Evolutionary conservation across 2,329 filamentous ascomycete species (phyloP).

Genomic region (Cordyceps sp.): DNA sequence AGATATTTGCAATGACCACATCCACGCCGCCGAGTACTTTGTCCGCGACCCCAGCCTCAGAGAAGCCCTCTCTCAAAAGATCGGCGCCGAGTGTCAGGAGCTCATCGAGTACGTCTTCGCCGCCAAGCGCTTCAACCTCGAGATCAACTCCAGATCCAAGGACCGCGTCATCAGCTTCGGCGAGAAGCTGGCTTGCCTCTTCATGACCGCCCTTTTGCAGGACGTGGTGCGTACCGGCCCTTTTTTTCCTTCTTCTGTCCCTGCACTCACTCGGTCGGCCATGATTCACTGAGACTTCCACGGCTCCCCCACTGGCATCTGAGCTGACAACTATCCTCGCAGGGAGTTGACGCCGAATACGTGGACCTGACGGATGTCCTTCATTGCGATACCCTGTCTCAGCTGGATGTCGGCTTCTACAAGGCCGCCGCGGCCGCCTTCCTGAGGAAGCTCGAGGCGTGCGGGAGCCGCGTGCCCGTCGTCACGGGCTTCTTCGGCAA

Average conservation of each 20-base stretch:
- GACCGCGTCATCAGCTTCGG: constrained; percentile 88
- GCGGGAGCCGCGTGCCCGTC: constrained; percentile 54
- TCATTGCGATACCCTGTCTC: constrained; percentile 42
- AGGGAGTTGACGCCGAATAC: constrained; percentile 73
- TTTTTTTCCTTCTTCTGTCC: not conserved
- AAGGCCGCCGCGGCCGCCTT: constrained; percentile 44
- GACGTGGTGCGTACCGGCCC: constrained; percentile 37
- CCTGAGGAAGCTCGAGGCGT: constrained; percentile 45
- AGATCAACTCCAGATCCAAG: constrained; percentile 64
- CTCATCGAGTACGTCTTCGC: constrained; percentile 58
- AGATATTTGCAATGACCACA: constrained; percentile 69
- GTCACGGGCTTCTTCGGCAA: constrained; percentile 91
- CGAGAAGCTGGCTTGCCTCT: constrained; percentile 86
- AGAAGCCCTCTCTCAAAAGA: constrained; percentile 43
- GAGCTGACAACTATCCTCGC: no score
- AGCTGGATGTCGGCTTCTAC: constrained; percentile 55
- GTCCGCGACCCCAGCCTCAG: constrained; percentile 40
- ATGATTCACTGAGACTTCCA: no score
- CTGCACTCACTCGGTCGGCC: not conserved
- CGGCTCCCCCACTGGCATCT: no score
- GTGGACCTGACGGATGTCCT: constrained; percentile 77
- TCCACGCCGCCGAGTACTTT: constrained; percentile 50
- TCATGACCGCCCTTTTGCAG: constrained; percentile 72
- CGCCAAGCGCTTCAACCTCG: constrained; percentile 49
- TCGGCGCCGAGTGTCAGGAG: constrained; percentile 65